Evolutionary conservation across 2,329 filamentous ascomycete genomes (phyloP).

Genomic region (Botryotinia convoluta): DNA sequence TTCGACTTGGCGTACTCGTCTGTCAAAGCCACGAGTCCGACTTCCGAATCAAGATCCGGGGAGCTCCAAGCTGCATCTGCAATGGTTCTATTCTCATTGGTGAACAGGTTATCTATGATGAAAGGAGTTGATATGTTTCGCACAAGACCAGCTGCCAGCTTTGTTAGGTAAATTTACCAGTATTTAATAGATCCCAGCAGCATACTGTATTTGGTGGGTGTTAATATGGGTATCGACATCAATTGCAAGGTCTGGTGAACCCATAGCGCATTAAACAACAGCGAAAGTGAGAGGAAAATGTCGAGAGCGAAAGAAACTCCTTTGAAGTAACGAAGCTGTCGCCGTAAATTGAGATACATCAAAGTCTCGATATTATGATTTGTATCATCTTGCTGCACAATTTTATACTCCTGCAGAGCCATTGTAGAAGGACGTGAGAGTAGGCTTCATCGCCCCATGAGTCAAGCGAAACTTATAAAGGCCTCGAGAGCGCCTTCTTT

Average conservation of each 20-base stretch:
- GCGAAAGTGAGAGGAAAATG: neutral
- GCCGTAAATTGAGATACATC: neutral
- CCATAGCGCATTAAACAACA: neutral
- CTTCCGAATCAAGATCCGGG: slow-evolving; percentile 3
- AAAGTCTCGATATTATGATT: neutral
- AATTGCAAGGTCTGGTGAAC: neutral
- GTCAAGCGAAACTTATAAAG: neutral
- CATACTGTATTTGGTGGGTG: neutral
- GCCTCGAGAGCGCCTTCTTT: neutral
- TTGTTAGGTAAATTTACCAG: neutral
- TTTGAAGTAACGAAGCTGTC: neutral
- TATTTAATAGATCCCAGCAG: neutral
- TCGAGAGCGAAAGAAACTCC: neutral
- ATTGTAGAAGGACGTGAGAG: neutral
- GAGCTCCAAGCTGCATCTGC: slow-evolving; percentile 2
- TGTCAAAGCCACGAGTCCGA: slow-evolving; percentile 8
- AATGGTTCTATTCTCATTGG: neutral
- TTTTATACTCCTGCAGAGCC: neutral
- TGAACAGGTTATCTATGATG: neutral
- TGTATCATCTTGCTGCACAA: neutral
- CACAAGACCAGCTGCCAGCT: slow-evolving; percentile 4
- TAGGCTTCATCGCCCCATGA: neutral
- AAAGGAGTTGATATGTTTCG: slow-evolving; percentile 2
- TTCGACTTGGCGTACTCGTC: slow-evolving; percentile 4
- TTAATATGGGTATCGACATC: neutral